phyloP scores from a whole-genome alignment of 257 asterid species.

The Jacaranda mimosifolia region DNA sequence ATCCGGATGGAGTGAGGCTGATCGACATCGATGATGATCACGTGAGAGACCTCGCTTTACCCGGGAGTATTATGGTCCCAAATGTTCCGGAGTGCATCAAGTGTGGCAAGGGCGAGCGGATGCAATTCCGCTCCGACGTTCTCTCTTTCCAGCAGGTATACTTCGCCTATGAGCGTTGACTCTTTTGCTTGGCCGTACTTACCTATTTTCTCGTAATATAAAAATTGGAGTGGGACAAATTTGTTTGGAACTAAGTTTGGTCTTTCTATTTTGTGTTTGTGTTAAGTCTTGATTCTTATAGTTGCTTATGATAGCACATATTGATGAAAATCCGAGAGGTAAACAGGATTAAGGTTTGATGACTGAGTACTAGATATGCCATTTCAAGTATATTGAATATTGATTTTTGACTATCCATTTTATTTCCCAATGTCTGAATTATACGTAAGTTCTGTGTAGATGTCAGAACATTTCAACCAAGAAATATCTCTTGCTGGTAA shows the following conservation, averaged over 20 bases:
- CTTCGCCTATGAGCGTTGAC: not conserved
- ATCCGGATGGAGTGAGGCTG: slow-evolving; percentile 13
- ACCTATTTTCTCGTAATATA: not conserved
- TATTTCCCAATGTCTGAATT: not conserved
- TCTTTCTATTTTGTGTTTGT: not conserved
- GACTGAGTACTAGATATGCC: not conserved
- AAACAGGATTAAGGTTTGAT: not conserved
- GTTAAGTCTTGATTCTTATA: not conserved
- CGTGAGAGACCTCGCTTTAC: slow-evolving; percentile 41
- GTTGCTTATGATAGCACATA: not conserved
- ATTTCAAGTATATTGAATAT: not conserved
- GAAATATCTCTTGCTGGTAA: slow-evolving; percentile 47
- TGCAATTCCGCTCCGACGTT: slow-evolving; percentile 44
- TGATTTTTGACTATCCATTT: not conserved
- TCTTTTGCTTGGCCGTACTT: not conserved
- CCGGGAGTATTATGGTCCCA: slow-evolving; percentile 44
- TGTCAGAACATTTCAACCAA: slow-evolving; percentile 60
- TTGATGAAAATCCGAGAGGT: not conserved
- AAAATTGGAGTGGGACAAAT: not conserved
- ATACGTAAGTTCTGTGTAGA: slow-evolving; percentile 32
- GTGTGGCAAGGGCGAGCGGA: slow-evolving; percentile 51
- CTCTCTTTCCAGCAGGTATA: slow-evolving; percentile 47
- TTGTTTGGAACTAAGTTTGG: not conserved
- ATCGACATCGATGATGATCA: slow-evolving; percentile 39
- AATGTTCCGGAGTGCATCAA: slow-evolving; percentile 47